phyloP scores from a whole-genome alignment of 1,284 basidiomycete species.

The Ustilago xerochloae region DNA sequence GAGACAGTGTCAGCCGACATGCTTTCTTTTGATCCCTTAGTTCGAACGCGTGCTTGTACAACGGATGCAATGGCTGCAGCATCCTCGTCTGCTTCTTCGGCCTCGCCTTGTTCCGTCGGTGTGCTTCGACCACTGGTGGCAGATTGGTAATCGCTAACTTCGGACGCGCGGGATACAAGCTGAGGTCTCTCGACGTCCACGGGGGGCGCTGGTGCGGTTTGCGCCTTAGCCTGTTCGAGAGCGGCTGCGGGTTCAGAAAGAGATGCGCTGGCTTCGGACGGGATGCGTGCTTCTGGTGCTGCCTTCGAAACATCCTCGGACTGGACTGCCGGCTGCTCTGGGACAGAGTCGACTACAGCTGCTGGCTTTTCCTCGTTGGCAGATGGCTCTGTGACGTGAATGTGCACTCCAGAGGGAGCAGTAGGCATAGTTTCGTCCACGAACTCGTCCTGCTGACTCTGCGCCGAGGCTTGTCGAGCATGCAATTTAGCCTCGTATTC shows the following conservation, averaged over 20 bases:
- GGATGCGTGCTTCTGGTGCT: too few relatives aligned
- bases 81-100: conserved; percentile 13
- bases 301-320: not conserved
- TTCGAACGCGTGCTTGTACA: not conserved
- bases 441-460: conserved; percentile 6
- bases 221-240: not conserved
- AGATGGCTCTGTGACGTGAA: conserved; percentile 20
- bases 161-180: conserved; percentile 29
- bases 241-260: not conserved
- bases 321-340: not conserved
- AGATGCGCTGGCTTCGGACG: not conserved
- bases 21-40: conserved; percentile 4
- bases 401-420: conserved; percentile 23
- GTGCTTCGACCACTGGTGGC: conserved; percentile 43
- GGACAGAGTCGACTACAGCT: not conserved
- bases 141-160: conserved; percentile 40
- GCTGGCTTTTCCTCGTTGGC: not conserved
- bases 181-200: conserved; percentile 8
- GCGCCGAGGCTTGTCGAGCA: conserved; percentile 28
- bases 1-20: conserved; percentile 11
- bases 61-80: conserved; percentile 16
- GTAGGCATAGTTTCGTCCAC: not conserved
- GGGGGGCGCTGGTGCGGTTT: conserved; percentile 3
- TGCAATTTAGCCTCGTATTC: conserved; percentile 33
- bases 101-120: conserved; percentile 10